These are phyloP conservation scores for Sonneratia alba DNA, from an alignment of 345 rosid species.

Conservation along the genomic window DNA sequence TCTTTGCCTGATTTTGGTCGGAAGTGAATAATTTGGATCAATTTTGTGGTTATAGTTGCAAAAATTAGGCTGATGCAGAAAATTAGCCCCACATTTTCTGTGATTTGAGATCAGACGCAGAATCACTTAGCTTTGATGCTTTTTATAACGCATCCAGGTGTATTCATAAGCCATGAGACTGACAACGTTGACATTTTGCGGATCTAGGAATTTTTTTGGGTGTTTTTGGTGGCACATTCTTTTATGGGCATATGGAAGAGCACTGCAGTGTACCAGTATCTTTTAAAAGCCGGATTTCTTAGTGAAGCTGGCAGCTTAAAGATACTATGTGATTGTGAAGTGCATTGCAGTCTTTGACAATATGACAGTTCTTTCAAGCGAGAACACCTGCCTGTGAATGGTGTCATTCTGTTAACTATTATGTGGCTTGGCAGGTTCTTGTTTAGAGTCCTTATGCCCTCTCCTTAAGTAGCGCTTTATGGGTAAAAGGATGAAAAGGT, in stretches of 20 bases:
- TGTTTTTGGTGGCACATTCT: neutral
- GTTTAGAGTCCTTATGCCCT: neutral
- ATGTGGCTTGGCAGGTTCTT: neutral
- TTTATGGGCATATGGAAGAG: neutral
- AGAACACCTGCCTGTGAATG: neutral
- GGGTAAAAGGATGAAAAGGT: neutral
- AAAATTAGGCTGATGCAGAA: neutral
- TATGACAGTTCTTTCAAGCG: neutral
- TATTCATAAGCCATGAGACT: neutral
- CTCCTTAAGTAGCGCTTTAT: neutral
- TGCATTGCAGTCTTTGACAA: neutral
- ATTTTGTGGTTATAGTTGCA: neutral
- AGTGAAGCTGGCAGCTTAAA: neutral
- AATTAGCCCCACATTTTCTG: neutral
- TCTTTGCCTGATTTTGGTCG: neutral
- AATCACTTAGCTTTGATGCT: neutral
- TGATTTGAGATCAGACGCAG: neutral
- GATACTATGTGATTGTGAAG: neutral
- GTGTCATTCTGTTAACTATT: neutral
- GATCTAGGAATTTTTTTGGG: neutral
- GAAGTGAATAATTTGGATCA: neutral
- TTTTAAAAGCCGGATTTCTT: neutral
- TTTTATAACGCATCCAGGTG: neutral
- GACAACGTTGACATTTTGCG: neutral
- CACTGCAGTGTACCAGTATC: neutral